Base-by-base conservation (phyloP, 106 monocot genomes). In the Dendrobium catenatum region DNA sequence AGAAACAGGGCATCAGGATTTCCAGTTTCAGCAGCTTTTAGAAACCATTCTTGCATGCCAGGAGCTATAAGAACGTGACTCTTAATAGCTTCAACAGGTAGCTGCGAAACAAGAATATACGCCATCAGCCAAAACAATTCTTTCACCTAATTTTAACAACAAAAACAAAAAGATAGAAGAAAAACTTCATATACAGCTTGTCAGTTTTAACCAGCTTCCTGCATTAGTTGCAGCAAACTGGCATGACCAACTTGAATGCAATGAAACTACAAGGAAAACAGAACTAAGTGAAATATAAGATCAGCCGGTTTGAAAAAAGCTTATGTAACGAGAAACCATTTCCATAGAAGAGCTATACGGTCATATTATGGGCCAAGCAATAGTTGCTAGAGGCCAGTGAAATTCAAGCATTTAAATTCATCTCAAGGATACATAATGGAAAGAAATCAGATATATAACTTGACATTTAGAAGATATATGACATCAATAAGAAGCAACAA, bases 1-100 rank as follows among this genome's bases (percentile, higher is more conserved):
- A 98, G 86, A 31, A 89, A 85, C n/a, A 98, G 86, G 18, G 87
- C 89, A 95, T 98, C 98, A 66, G 98, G 95, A 81, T 87, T 90
- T 79, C 93, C 93, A 76, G 73, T 83, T 77, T 80, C 83, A 64
- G 78, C 79, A 80, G 89, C 95, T 84, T 89, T 95, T 51, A 87
- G 42, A 55, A 95, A 85, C 89, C 91, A 98, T 9, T 91, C 87
- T 22, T 82, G 83, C 33, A 93, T 76, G 41, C 86, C 88, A 66
- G 90, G 88, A 82, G 80, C 87, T 77, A 83, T 46, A 47, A 98
- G 66, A 68, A 91, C 89, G 70, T 94, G 83, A 42, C 70, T 81
- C 18, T 42, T 16, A 47, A 98, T 20, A 24, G 85, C 95, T 87
- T 98, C 89, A 31, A 64, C 74, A 77, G 98, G 93, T 66, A 96